Evolutionary conservation across 495 filamentous ascomycete species (phyloP).

Genomic region (Baudoinia panamericana): DNA sequence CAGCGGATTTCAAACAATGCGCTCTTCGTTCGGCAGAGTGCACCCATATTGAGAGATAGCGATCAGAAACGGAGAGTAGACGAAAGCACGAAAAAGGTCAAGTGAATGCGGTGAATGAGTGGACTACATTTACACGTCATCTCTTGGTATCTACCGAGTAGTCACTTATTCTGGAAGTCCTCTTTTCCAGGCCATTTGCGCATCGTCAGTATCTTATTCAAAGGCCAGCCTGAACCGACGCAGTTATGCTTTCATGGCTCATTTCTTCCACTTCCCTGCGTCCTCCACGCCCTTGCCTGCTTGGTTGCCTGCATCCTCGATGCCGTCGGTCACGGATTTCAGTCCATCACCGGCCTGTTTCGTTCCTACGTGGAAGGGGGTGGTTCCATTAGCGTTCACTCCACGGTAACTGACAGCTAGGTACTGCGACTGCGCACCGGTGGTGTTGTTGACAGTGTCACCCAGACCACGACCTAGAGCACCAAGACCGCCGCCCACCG

Average conservation of each 20-base stretch:
- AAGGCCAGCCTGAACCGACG: too few relatives aligned
- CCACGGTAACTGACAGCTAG: too few relatives aligned
- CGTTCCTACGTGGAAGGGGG: too few relatives aligned
- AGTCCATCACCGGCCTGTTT: constrained; percentile 17
- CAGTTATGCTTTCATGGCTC: too few relatives aligned
- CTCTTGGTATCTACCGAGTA: too few relatives aligned
- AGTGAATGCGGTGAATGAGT: not conserved
- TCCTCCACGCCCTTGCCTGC: constrained; percentile 19
- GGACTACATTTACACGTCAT: too few relatives aligned
- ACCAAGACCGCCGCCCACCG: constrained; percentile 12
- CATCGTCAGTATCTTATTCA: too few relatives aligned
- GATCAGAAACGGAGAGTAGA: not conserved
- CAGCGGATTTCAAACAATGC: constrained; percentile 1
- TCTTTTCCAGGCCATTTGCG: too few relatives aligned
- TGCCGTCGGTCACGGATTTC: constrained; percentile 10
- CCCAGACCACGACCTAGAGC: constrained; percentile 11
- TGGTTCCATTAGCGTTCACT: too few relatives aligned
- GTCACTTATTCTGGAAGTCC: too few relatives aligned
- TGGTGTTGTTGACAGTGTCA: constrained; percentile 17
- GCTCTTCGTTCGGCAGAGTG: constrained; percentile 4
- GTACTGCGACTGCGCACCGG: too few relatives aligned
- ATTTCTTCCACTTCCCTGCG: constrained; percentile 17
- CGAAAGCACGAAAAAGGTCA: not conserved
- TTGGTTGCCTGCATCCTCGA: constrained; percentile 8
- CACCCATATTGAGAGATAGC: not conserved